These are phyloP conservation scores for Przewalskia tangutica DNA, from an alignment of 257 asterid genomes.

Conservation along the genomic window DNA sequence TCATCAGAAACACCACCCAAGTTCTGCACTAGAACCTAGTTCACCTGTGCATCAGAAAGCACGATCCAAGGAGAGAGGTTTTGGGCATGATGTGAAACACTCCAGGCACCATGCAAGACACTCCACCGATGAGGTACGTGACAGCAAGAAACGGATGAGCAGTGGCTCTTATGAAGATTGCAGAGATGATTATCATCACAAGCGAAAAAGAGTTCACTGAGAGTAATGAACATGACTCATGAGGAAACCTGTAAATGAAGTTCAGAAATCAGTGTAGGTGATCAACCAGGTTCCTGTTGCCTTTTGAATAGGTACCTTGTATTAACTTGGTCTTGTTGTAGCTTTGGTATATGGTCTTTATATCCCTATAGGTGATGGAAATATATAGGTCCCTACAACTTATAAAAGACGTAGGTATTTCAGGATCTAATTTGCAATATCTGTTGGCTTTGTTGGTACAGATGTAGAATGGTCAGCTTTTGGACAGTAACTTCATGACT, in stretches of 20 bases:
- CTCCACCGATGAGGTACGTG: background rate
- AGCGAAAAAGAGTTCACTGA: constrained; percentile 31
- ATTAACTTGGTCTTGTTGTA: constrained; percentile 26
- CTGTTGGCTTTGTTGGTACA: constrained; percentile 32
- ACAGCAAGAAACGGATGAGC: constrained; percentile 18
- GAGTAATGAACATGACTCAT: constrained; percentile 21
- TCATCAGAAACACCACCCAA: constrained; percentile 8
- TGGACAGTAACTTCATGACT: constrained; percentile 26
- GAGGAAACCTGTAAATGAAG: constrained; percentile 31
- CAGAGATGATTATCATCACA: constrained; percentile 13
- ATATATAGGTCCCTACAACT: constrained; percentile 13
- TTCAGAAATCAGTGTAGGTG: constrained; percentile 21
- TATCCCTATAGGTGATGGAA: constrained; percentile 10
- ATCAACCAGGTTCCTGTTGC: constrained; percentile 19
- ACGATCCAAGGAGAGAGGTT: constrained; percentile 18
- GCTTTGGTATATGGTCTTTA: constrained; percentile 23
- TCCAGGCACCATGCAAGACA: constrained; percentile 9
- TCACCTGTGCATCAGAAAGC: constrained; percentile 22
- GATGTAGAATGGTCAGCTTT: constrained; percentile 27
- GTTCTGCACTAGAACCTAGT: constrained; percentile 8
- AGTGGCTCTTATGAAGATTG: constrained; percentile 18
- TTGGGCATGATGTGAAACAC: constrained; percentile 11
- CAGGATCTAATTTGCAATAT: constrained; percentile 20
- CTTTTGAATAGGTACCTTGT: constrained; percentile 39
- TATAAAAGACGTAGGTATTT: constrained; percentile 18